Base-by-base conservation (phyloP, 805 yeast species). In the Candida peoriensis region DNA sequence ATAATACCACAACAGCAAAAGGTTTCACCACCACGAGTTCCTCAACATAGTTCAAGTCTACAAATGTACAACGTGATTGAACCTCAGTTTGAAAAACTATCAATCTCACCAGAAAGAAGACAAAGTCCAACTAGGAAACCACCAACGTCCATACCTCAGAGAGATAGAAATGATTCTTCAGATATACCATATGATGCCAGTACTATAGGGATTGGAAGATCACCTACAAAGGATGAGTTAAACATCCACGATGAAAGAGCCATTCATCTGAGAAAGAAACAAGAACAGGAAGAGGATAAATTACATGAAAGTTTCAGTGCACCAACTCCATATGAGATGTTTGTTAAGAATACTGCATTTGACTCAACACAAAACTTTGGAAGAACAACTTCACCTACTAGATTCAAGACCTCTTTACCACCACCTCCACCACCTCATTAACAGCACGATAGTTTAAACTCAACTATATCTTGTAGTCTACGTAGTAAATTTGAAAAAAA, bases 261-360 rank as follows among this genome's bases (percentile, higher is more conserved):
- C 13, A 10, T 25, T 18, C 15, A 8, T 10, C 15, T 19, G 2
- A 6, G 19, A 16, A 19, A 19, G 3, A 31, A 34, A 28, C 32
- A 36, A 4, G 24, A 20, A 1, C 43, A 47, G 11, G 54, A 48
- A 9, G 54, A 60, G 40, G 67, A 65, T 38, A 44, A 61, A 2
- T 11, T 49, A 4, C 52, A 56, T 13, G 65, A 68, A 6, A 53
- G 49, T 32, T 63, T 54, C 40, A 58, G 66, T 40, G 75, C 76
- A 1, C 76, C 76, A 4, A 61, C 72, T 0, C 75, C 76, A 2
- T 58, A 61, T 29, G 73, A 69, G 7, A 34, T 20, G 20, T 46
- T 46, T 37, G 44, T 37, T 11, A 24, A 29, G 12, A 37, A 38
- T 11, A 32, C 44, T 3, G 28, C 27, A 5, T 28, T 35, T 20